A percentile compares a stretch with the other conserved stretches of the same genome.
Evolutionary conservation across 768 basidiomycete genomes (phyloP).

Genomic region (Boletus sp.): DNA sequence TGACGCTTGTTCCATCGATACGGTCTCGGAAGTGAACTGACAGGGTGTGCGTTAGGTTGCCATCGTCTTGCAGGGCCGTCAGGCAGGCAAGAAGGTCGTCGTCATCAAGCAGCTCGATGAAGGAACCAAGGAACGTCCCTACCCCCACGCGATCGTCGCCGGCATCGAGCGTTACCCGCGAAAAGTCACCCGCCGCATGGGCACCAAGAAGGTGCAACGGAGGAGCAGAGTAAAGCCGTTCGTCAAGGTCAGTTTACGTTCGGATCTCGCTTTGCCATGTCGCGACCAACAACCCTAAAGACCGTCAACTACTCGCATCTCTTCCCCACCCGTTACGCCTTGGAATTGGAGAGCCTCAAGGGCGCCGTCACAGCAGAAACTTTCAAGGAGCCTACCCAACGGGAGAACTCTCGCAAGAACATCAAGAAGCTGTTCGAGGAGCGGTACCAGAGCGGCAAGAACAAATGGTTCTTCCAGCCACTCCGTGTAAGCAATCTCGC

Average conservation of each 20-base stretch:
- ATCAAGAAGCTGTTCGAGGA: conserved; percentile 98
- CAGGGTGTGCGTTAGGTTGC: conserved; percentile 56
- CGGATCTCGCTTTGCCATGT: background rate
- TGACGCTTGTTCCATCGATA: conserved; percentile 27
- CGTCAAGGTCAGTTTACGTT: conserved; percentile 74
- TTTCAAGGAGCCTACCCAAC: conserved; percentile 96
- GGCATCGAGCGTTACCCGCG: conserved; percentile 97
- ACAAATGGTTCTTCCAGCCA: conserved; percentile 95
- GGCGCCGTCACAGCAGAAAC: conserved; percentile 79
- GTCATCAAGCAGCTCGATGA: conserved; percentile 98
- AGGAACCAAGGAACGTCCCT: conserved; percentile 92
- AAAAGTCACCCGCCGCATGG: conserved; percentile 97
- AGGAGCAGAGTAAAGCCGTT: conserved; percentile 99
- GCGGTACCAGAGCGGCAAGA: conserved; percentile 89
- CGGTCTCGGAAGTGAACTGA: background rate
- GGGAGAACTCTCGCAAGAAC: conserved; percentile 92
- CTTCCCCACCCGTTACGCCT: conserved; percentile 97
- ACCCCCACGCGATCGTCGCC: conserved; percentile 97
- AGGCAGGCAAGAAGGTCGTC: conserved; percentile 99
- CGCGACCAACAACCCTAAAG: conserved; percentile 36
- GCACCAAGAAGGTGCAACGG: conserved; percentile 87
- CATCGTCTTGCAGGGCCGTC: conserved; percentile 97
- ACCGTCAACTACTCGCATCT: conserved; percentile 97
- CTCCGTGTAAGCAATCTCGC: conserved; percentile 57
- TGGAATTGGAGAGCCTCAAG: conserved; percentile 95